Conservation (phyloP, 768 basidiomycete genomes). For the Pleurotus sapidus region DNA sequence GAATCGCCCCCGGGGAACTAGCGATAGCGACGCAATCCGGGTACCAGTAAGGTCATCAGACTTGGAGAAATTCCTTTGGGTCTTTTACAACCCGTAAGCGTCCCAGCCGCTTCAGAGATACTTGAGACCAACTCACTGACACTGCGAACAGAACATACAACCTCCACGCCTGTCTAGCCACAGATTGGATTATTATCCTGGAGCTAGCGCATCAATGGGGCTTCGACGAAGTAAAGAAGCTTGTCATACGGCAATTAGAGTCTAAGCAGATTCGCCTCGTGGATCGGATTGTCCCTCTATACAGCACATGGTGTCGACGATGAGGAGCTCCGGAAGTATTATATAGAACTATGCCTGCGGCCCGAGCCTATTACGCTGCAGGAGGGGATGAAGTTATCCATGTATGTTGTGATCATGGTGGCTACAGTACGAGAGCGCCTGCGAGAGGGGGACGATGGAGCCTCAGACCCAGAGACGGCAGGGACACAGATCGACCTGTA, state of each 20-base stretch:
- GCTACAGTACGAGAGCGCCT: conserved; percentile 48
- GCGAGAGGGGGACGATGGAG: conserved; percentile 22
- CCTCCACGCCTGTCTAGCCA: conserved; percentile 44
- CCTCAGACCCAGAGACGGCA: conserved; percentile 16
- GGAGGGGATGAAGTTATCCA: conserved; percentile 54
- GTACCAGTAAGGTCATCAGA: conserved; percentile 32
- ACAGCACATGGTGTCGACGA: conserved; percentile 36
- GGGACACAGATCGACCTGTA: conserved; percentile 13
- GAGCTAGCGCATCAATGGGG: conserved; percentile 51
- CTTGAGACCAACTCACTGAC: background rate
- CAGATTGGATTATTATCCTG: conserved; percentile 56
- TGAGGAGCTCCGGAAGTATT: conserved; percentile 50
- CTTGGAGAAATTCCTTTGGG: conserved; percentile 49
- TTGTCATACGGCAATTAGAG: conserved; percentile 55
- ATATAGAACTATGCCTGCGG: conserved; percentile 50
- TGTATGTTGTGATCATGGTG: conserved; percentile 48
- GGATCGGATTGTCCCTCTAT: conserved; percentile 50
- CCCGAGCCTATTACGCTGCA: conserved; percentile 46
- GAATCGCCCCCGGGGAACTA: conserved; percentile 29
- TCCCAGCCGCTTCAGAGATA: background rate
- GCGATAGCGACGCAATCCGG: conserved; percentile 38
- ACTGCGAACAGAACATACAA: conserved; percentile 44
- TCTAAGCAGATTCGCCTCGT: conserved; percentile 35
- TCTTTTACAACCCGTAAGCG: conserved; percentile 54
- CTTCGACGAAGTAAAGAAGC: conserved; percentile 47